Evolutionary conservation across 306 rosid species (phyloP).

Genomic region (Rosa chinensis): DNA sequence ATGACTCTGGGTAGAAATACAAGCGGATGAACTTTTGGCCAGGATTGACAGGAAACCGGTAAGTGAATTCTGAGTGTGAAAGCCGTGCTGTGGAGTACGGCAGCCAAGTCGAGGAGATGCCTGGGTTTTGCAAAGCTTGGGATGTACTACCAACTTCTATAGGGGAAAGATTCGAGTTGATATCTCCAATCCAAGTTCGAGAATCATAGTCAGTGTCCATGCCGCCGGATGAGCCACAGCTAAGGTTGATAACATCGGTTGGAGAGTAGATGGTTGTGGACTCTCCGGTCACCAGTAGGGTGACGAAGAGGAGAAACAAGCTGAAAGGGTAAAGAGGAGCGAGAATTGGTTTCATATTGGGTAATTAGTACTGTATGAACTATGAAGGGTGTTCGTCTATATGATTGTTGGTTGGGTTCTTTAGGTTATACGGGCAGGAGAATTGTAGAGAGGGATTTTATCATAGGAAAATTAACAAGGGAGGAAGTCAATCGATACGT

Average conservation of each 20-base stretch:
- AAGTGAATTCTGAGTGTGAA: too few relatives aligned
- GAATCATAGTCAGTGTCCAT: rapidly evolving
- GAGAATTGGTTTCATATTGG: too few relatives aligned
- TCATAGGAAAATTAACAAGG: too few relatives aligned
- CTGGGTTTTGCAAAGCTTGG: neutral
- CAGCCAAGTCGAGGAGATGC: neutral
- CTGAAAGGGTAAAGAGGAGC: neutral
- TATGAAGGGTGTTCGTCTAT: too few relatives aligned
- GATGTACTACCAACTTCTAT: neutral
- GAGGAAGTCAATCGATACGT: neutral
- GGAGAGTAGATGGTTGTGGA: neutral
- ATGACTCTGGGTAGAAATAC: too few relatives aligned
- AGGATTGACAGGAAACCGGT: too few relatives aligned
- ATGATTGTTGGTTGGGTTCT: too few relatives aligned
- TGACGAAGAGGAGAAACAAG: neutral
- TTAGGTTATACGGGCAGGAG: too few relatives aligned
- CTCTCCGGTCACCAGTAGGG: neutral
- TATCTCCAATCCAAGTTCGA: slow-evolving; percentile 21
- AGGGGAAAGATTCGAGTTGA: neutral
- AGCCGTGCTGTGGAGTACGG: too few relatives aligned
- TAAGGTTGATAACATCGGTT: neutral
- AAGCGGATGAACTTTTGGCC: too few relatives aligned
- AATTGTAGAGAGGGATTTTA: too few relatives aligned
- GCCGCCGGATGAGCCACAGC: slow-evolving; percentile 17
- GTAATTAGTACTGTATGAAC: too few relatives aligned